Percentiles rank a stretch among this genome's conserved stretches.
Evolutionary conservation across 2,329 filamentous ascomycete genomes (phyloP).

Genomic region (Plenodomus biglobosus): DNA sequence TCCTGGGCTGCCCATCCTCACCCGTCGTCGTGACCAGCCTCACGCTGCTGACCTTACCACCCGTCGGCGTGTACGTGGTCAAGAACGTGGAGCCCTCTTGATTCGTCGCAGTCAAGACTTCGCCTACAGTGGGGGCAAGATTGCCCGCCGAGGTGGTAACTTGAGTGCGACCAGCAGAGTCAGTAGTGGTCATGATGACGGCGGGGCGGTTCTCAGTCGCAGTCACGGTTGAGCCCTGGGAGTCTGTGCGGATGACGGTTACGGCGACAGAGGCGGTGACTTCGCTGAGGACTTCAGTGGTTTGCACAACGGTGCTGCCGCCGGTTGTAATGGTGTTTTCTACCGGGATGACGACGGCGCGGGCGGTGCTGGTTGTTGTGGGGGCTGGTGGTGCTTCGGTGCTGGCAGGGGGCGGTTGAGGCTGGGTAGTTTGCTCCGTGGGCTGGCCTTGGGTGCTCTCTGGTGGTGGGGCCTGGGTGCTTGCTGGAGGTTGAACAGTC

Average conservation of each 20-base stretch:
- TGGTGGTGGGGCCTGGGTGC: constrained; percentile 1
- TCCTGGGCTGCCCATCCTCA: constrained; percentile 36
- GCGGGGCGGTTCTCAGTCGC: constrained; percentile 44
- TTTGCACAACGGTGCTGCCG: constrained; percentile 41
- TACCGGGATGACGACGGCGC: constrained; percentile 42
- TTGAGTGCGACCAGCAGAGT: constrained; percentile 44
- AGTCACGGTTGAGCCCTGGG: constrained; percentile 40
- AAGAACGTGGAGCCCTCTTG: constrained; percentile 45
- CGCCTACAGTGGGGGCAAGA: constrained; percentile 39
- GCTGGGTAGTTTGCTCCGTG: constrained; percentile 1
- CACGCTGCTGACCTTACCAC: constrained; percentile 45
- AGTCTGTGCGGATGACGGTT: constrained; percentile 45
- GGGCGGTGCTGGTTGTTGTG: constrained; percentile 5
- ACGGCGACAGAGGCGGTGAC: constrained; percentile 45
- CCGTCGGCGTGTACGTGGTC: constrained; percentile 52
- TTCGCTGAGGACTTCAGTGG: constrained; percentile 46
- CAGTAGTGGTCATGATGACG: constrained; percentile 43
- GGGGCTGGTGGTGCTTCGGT: not conserved
- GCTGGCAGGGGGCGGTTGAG: constrained; percentile 6
- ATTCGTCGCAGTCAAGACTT: constrained; percentile 50
- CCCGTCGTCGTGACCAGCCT: constrained; percentile 43
- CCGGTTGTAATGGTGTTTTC: constrained; percentile 44
- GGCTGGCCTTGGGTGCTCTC: constrained; percentile 7
- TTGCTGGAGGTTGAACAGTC: not conserved
- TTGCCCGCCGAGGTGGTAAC: constrained; percentile 38